These are phyloP conservation scores for Daphne laureola DNA, from an alignment of 441 rosid species.

Conservation along the genomic window DNA sequence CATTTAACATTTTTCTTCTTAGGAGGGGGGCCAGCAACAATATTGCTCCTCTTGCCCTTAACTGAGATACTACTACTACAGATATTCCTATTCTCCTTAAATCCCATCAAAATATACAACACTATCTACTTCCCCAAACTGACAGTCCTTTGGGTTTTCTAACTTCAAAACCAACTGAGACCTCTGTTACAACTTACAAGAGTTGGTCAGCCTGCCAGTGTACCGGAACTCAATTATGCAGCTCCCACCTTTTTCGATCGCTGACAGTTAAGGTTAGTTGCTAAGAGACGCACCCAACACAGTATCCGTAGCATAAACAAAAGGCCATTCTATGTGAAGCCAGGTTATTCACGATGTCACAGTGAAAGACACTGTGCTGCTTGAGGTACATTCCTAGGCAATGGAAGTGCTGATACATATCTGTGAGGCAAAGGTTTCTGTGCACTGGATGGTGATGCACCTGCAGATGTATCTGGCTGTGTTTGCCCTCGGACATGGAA, in stretches of 20 bases:
- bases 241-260: conserved; percentile 18
- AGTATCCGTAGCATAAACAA: conserved; percentile 20
- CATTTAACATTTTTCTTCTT: conserved; percentile 18
- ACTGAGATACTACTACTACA: conserved; percentile 18
- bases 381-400: conserved; percentile 45
- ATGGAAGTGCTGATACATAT: conserved; percentile 38
- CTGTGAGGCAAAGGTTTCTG: conserved; percentile 36
- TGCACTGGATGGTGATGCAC: conserved; percentile 16
- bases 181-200: conserved; percentile 14
- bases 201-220: conserved; percentile 7
- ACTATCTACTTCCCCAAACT: conserved; percentile 39
- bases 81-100: conserved; percentile 34
- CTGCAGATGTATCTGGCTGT: conserved; percentile 23
- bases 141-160: conserved; percentile 21
- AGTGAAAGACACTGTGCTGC: conserved; percentile 45
- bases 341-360: conserved; percentile 20
- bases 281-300: conserved; percentile 6
- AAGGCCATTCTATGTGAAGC: conserved; percentile 17
- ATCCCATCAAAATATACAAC: conserved; percentile 35
- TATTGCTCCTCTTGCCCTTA: conserved; percentile 19
- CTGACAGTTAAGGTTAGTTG: conserved; percentile 12
- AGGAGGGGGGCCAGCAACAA: conserved; percentile 15
- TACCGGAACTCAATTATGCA: conserved; percentile 17
- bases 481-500: conserved; percentile 43
- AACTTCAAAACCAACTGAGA: conserved; percentile 16